Base-by-base conservation (phyloP, 768 basidiomycete species). In the Russula sp. region DNA sequence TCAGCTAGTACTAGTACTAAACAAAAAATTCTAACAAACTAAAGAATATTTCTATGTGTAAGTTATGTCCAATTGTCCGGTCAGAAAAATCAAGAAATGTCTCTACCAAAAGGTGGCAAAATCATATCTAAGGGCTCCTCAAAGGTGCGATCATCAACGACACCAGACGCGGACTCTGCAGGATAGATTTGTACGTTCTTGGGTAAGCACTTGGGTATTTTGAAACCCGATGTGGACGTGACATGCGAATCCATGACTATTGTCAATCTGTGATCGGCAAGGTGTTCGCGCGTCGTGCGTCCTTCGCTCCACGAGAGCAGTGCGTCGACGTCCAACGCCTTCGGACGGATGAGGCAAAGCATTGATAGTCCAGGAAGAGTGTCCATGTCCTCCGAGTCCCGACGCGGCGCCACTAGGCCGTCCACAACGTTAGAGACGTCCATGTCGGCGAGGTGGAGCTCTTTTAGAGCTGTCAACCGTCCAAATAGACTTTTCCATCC, bases 71-170 rank as follows among this genome's bases (percentile, higher is more conserved):
- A 37, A 27, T 35, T 39, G 20, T 52, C 40, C 14, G 16, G n/a
- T 52, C 27, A 13, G 16, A n/a, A 6, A 9, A 37, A 37, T 64
- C 39, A 64, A 52, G 37, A 42, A 39, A 55, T 39, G 22, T 67
- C 66, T 55, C 56, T 67, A 47, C 66, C 66, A 52, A 67, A 67
- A 20, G 66, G 64, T 32, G 49, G 55, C 14, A 56, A 65, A 37
- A 54, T 66, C 66, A 67, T 65, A 52, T 65, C 60, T 22, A 50
- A 31, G n/a, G 66, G 66, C 32, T 67, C 64, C 40, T 65, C 60
- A 48, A 66, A 67, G 16, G 44, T 32, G 22, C 37, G 39, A 55
- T 55, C 59, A 34, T 14, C 4, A 6, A 44, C 6, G 47, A 50
- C 49, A 22, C 32, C 32, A 13, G 18, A 31, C 11, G 48, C 44